Percentiles rank a stretch among this genome's conserved stretches.
phyloP scores from a whole-genome alignment of 768 basidiomycete species.

The Rhizopogon roseolus region DNA sequence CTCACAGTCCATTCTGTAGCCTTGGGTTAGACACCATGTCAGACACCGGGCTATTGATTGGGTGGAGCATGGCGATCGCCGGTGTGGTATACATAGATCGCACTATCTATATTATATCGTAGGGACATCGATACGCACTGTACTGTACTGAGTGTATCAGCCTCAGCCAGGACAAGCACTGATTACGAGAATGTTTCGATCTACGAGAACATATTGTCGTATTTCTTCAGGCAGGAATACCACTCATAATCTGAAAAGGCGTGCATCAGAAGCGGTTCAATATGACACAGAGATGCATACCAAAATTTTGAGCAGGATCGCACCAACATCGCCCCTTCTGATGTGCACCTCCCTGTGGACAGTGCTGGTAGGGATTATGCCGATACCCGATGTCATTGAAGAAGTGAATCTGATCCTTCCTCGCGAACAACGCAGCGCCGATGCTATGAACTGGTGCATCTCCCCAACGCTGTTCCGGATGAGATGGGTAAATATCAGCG shows the following conservation, averaged over 20 bases:
- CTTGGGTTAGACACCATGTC: neutral
- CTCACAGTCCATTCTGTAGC: constrained; percentile 80
- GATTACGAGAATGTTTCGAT: neutral
- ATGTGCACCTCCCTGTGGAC: constrained; percentile 57
- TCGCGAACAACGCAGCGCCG: constrained; percentile 70
- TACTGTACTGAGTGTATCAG: too few species aligned
- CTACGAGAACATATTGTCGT: constrained; percentile 52
- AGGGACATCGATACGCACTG: neutral
- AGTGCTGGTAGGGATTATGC: constrained; percentile 78
- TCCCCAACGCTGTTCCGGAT: constrained; percentile 58
- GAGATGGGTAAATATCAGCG: neutral
- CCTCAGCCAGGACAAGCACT: neutral
- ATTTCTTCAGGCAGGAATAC: constrained; percentile 86
- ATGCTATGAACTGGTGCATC: constrained; percentile 88
- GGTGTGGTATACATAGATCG: neutral
- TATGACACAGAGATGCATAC: constrained; percentile 29
- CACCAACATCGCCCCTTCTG: constrained; percentile 63
- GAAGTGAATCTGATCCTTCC: constrained; percentile 74
- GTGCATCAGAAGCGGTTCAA: constrained; percentile 2
- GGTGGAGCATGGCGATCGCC: neutral
- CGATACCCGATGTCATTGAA: constrained; percentile 83
- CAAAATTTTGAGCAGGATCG: constrained; percentile 66
- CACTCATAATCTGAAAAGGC: constrained; percentile 60
- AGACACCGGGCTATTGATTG: neutral
- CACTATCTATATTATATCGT: neutral